Evolutionary conservation across 2,329 filamentous ascomycete species (phyloP).

Genomic region (Talaromyces atroroseus): DNA sequence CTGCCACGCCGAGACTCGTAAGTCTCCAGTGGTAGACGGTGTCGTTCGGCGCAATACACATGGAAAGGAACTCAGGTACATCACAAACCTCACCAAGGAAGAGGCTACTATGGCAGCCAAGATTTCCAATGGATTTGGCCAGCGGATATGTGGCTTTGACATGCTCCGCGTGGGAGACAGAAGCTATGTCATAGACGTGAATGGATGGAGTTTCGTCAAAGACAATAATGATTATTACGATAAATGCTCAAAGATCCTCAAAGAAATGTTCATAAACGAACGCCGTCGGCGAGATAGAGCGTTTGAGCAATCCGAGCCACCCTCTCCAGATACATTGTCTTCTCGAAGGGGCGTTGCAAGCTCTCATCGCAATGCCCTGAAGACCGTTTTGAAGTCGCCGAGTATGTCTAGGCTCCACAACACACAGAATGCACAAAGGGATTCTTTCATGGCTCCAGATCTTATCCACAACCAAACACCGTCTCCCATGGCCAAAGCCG

Average conservation of each 20-base stretch:
- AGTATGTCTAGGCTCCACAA: constrained; percentile 57
- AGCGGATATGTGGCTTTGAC: constrained; percentile 94
- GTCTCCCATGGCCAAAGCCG: constrained; percentile 25
- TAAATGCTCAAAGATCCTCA: constrained; percentile 77
- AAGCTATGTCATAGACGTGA: constrained; percentile 97
- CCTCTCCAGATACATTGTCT: constrained; percentile 28
- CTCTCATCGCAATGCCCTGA: constrained; percentile 48
- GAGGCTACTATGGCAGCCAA: constrained; percentile 83
- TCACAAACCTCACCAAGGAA: constrained; percentile 73
- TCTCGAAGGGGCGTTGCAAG: constrained; percentile 34
- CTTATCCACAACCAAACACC: constrained; percentile 24
- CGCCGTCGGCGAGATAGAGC: constrained; percentile 43
- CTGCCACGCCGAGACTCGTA: constrained; percentile 94
- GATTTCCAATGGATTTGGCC: constrained; percentile 87
- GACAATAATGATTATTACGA: constrained; percentile 99
- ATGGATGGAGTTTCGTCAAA: constrained; percentile 99
- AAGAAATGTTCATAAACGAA: constrained; percentile 81
- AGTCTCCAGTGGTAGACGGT: constrained; percentile 94
- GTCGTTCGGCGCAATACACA: constrained; percentile 94
- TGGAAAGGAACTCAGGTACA: constrained; percentile 93
- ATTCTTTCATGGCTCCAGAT: constrained; percentile 40
- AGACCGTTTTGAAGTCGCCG: constrained; percentile 59
- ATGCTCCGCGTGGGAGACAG: constrained; percentile 79
- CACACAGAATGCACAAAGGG: constrained; percentile 38
- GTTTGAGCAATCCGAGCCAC: constrained; percentile 29